Conservation (phyloP, 371 early-diverging fungal genomes). For the Syncephalastrum sp. region DNA sequence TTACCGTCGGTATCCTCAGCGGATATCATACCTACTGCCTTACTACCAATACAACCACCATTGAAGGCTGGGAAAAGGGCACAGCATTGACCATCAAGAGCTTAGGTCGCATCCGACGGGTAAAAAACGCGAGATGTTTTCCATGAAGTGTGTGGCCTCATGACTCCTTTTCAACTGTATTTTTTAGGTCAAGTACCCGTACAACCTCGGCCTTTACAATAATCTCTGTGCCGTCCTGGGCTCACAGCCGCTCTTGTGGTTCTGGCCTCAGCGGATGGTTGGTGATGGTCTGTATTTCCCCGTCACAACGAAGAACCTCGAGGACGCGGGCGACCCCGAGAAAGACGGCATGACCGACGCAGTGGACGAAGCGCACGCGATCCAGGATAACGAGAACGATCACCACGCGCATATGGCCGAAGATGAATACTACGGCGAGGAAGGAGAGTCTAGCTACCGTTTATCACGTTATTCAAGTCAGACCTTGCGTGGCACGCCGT, state of each 20-base stretch:
- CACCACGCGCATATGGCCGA: neutral
- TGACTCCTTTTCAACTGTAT: neutral
- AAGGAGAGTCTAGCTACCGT: neutral
- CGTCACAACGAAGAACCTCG: constrained; percentile 27
- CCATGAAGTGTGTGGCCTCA: neutral
- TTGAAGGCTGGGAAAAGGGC: constrained; percentile 87
- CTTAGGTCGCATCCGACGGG: constrained; percentile 53
- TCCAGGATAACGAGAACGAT: neutral
- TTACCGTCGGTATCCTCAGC: constrained; percentile 80
- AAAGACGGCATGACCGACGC: neutral
- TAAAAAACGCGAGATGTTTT: constrained; percentile 7
- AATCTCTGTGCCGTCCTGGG: constrained; percentile 86
- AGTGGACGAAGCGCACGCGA: neutral
- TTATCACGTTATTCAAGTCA: neutral
- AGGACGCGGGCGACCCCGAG: constrained; percentile 1
- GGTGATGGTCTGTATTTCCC: constrained; percentile 77
- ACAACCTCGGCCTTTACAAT: constrained; percentile 81
- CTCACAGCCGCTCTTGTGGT: constrained; percentile 64
- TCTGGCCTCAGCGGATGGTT: constrained; percentile 57
- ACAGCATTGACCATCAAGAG: constrained; percentile 78
- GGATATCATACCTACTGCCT: constrained; percentile 85
- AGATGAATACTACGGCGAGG: constrained; percentile 1
- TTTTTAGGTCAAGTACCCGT: constrained; percentile 76
- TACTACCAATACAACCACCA: constrained; percentile 90
- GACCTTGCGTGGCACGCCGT: constrained; percentile 1